Conservation (phyloP, 495 filamentous ascomycete genomes). For the Monascus purpureus region DNA sequence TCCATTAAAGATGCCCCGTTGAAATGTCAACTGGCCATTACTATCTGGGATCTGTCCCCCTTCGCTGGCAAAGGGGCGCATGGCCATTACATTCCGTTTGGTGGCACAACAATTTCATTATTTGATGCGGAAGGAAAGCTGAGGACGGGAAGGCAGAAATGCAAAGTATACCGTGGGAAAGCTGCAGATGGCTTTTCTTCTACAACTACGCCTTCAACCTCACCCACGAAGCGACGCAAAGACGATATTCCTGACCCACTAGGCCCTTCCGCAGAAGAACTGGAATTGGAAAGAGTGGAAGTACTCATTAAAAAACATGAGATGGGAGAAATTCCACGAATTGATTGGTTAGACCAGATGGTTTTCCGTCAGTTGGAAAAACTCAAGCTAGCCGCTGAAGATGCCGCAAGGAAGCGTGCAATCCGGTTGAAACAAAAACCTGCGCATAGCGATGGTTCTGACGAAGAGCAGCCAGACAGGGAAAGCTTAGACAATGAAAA, state of each 20-base stretch:
- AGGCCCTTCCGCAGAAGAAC: constrained; percentile 42
- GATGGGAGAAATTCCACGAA: constrained; percentile 82
- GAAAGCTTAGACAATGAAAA: constrained; percentile 37
- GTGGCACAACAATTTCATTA: constrained; percentile 77
- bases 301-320: constrained; percentile 93
- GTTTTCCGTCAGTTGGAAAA: constrained; percentile 80
- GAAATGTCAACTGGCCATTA: constrained; percentile 77
- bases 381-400: constrained; percentile 44
- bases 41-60: constrained; percentile 87
- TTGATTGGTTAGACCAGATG: constrained; percentile 90
- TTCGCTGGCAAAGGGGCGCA: constrained; percentile 47
- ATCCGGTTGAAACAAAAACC: constrained; percentile 12
- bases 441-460: constrained; percentile 18
- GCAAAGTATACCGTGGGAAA: constrained; percentile 65
- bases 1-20: constrained; percentile 65
- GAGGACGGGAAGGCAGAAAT: constrained; percentile 86
- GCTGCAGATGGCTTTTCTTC: constrained; percentile 76
- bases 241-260: constrained; percentile 24
- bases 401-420: constrained; percentile 24
- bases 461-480: no score
- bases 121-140: constrained; percentile 87
- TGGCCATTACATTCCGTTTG: constrained; percentile 77
- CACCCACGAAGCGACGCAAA: constrained; percentile 32
- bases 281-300: constrained; percentile 73
- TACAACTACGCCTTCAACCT: constrained; percentile 60